phyloP scores from a whole-genome alignment of 768 basidiomycete genomes.

The Leccinum olivaceopallidum region DNA sequence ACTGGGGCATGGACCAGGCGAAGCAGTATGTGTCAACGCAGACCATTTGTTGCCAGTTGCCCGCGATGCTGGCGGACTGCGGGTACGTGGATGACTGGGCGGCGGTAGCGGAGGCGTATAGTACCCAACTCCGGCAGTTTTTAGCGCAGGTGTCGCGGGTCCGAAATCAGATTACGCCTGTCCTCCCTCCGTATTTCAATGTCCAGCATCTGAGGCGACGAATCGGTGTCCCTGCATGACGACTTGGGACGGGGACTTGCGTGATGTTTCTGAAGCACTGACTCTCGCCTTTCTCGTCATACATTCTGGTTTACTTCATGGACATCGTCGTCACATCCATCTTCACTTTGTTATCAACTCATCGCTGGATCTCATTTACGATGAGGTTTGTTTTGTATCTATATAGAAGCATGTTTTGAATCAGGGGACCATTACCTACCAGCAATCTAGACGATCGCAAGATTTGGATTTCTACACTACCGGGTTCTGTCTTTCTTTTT shows the following conservation, averaged over 20 bases:
- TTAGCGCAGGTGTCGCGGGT: slow-evolving; percentile 32
- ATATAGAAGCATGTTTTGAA: background rate
- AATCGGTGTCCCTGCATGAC: slow-evolving; percentile 25
- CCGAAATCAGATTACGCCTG: slow-evolving; percentile 32
- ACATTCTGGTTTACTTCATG: background rate
- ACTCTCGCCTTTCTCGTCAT: background rate
- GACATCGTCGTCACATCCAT: background rate
- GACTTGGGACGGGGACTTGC: background rate
- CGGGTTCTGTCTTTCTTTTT: background rate
- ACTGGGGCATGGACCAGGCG: slow-evolving; percentile 28
- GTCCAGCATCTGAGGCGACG: slow-evolving; percentile 33
- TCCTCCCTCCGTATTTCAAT: slow-evolving; percentile 35
- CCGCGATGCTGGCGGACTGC: slow-evolving; percentile 27
- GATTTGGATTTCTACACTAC: background rate
- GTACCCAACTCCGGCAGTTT: slow-evolving; percentile 32
- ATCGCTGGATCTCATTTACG: background rate
- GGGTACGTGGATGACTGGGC: slow-evolving; percentile 32
- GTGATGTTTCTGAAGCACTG: background rate
- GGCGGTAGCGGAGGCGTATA: slow-evolving; percentile 30
- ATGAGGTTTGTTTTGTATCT: background rate
- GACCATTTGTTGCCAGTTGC: slow-evolving; percentile 21
- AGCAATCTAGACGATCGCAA: slow-evolving; percentile 15
- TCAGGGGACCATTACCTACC: slow-evolving; percentile 7
- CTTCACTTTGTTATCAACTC: background rate
- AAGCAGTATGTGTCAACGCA: slow-evolving; percentile 30